Evolutionary conservation across 106 monocot species (phyloP), one percentile per base, ranked within the genome.

Genomic region (Dioscorea alata): DNA sequence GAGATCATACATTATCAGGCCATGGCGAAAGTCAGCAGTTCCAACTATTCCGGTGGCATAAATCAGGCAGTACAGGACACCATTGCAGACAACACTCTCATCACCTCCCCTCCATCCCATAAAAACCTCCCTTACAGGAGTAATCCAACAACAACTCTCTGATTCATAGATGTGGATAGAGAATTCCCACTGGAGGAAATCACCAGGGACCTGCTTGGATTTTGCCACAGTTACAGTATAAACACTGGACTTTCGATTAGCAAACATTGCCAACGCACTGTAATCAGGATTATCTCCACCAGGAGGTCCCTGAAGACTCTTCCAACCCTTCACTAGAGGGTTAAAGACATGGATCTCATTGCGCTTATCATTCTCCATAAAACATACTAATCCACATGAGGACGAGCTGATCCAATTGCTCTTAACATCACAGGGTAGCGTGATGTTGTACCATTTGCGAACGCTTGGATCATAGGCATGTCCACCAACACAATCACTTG

Each of bases 81-180:
- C 92, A 59, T 81, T 65, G 71, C 83, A 89, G 62, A 93, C 83
- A 17, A 89, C 89, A 52, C 88, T 74, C 58, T 93, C 89, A 62
- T 83, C 83, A 7, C 92, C 88, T 13, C 92, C 86, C 61, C 88
- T 75, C 83, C 81, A 93, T n/a, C 88, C 92, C 21, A 71, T 42
- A 34, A 85, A 68, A 18, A 83, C 53, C 52, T 85, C 92, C 48
- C 32, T 76, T 23, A 74, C 68, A 24, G 61, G 28, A 68, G 78
- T 74, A 13, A 72, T 28, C 92, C 92, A 93, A 8, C 49, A 65
- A 33, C 66, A 33, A 13, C 48, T 64, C 17, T 73, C 76, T 1
- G 92, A 88, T 2, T 83, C 69, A 61, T 85, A 93, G 12, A 89
- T 51, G 48, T 93, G 83, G 59, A 93, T 77, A 6, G 88, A 80